Evolutionary conservation across 2,329 filamentous ascomycete species (phyloP).

Genomic region (Beauveria pseudobassiana): DNA sequence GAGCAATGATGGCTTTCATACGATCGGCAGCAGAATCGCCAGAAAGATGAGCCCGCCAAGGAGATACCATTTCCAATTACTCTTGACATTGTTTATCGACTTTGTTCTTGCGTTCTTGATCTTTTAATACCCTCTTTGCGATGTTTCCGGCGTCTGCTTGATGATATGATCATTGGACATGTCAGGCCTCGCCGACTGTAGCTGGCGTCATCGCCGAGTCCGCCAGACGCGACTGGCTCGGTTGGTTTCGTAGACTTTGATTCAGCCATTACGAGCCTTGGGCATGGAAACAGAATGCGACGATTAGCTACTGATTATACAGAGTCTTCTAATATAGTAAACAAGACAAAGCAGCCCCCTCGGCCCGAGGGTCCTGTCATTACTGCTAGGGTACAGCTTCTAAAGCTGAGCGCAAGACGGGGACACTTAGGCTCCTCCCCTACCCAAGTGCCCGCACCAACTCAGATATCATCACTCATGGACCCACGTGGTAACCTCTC

Average conservation of each 20-base stretch:
- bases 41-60: background rate
- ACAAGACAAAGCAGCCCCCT: background rate
- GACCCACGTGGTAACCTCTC: background rate
- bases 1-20: background rate
- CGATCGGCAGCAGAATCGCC: background rate
- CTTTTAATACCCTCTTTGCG: background rate
- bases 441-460: background rate
- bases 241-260: background rate
- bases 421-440: background rate
- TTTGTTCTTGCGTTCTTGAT: background rate
- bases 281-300: too few relatives aligned
- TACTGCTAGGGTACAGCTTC: background rate
- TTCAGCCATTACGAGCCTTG: background rate
- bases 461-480: background rate
- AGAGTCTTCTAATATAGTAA: too few relatives aligned
- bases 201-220: background rate
- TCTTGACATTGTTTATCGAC: background rate
- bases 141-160: background rate
- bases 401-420: background rate
- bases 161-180: background rate
- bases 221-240: background rate
- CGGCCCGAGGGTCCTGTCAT: background rate
- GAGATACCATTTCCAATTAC: background rate
- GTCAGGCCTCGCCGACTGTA: background rate
- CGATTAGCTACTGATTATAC: too few relatives aligned